A percentile compares a stretch with the other conserved stretches of the same genome.
These are phyloP conservation scores for Mycena kentingensis DNA, from an alignment of 768 basidiomycete species.

Conservation along the genomic window DNA sequence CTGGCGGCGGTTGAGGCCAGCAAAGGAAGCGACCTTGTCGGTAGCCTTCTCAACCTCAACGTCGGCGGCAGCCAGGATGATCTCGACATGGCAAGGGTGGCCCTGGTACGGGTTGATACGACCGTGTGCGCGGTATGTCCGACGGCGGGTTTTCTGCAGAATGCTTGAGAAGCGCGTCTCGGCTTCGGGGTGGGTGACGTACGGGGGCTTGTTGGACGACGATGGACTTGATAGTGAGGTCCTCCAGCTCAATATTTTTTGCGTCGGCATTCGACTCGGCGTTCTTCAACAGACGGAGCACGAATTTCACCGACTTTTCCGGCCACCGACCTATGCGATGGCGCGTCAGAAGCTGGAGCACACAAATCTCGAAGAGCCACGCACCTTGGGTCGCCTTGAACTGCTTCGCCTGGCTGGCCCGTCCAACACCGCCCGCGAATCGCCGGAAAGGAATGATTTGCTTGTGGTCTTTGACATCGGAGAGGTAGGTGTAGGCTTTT, in stretches of 20 bases:
- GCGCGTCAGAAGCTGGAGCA: neutral
- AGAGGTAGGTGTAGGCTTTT: conserved; percentile 94
- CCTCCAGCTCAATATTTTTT: conserved; percentile 92
- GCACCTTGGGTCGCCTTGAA: conserved; percentile 95
- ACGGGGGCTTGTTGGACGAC: conserved; percentile 98
- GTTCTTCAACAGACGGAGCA: conserved; percentile 94
- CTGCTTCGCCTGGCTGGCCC: conserved; percentile 92
- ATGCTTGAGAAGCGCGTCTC: conserved; percentile 7
- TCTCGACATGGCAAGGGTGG: conserved; percentile 94
- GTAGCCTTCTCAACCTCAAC: conserved; percentile 91
- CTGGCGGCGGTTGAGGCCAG: conserved; percentile 82
- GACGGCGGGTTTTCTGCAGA: conserved; percentile 91
- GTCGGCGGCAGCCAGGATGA: conserved; percentile 80
- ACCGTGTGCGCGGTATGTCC: conserved; percentile 98
- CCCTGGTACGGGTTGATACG: conserved; percentile 99
- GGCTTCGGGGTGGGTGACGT: conserved; percentile 36
- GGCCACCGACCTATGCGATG: conserved; percentile 92
- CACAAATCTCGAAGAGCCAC: too few species aligned
- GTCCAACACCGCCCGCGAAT: conserved; percentile 93
- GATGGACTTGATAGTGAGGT: conserved; percentile 93
- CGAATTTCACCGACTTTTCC: conserved; percentile 96
- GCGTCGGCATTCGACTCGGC: conserved; percentile 99
- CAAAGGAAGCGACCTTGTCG: conserved; percentile 67
- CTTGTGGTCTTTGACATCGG: conserved; percentile 94
- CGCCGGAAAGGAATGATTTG: conserved; percentile 95